Evolutionary conservation across 371 early-diverging fungal species (phyloP).

Genomic region (Gilbertella persicaria): DNA sequence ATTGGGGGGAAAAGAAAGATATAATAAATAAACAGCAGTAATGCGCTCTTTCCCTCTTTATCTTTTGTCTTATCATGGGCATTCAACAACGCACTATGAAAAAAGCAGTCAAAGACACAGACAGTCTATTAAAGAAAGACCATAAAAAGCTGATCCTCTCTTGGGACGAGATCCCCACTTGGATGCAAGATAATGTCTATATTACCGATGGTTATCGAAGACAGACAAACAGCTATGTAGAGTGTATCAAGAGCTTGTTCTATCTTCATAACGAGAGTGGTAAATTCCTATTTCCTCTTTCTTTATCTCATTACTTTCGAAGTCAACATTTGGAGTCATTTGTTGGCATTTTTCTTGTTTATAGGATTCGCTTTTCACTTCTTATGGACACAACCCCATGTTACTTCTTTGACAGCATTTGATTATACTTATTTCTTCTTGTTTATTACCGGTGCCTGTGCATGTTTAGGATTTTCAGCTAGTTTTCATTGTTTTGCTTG

Average conservation of each 20-base stretch:
- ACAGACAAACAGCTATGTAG: conserved; percentile 69
- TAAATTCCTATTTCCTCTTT: conserved; percentile 24
- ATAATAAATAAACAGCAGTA: too few relatives aligned
- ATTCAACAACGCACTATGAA: conserved; percentile 12
- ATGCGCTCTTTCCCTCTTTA: too few relatives aligned
- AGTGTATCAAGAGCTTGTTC: conserved; percentile 74
- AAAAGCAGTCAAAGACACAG: not conserved
- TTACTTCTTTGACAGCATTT: conserved; percentile 51
- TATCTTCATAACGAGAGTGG: conserved; percentile 92
- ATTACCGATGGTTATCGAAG: conserved; percentile 81
- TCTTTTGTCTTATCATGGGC: too few relatives aligned
- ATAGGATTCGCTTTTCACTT: conserved; percentile 55
- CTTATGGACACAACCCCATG: conserved; percentile 43
- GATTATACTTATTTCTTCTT: conserved; percentile 70
- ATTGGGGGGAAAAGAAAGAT: too few relatives aligned
- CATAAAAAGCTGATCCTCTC: conserved; percentile 9
- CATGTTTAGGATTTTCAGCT: conserved; percentile 81
- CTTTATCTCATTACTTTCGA: not conserved
- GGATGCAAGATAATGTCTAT: conserved; percentile 73
- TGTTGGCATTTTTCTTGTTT: conserved; percentile 73
- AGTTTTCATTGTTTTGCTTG: conserved; percentile 86
- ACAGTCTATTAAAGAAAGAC: conserved; percentile 3
- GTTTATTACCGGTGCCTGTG: conserved; percentile 71
- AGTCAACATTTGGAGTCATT: conserved; percentile 88
- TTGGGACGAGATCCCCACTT: conserved; percentile 63